These are phyloP conservation scores for Phytophthora sp. DNA, from an alignment of 352 stramenopile species.

Conservation along the genomic window DNA sequence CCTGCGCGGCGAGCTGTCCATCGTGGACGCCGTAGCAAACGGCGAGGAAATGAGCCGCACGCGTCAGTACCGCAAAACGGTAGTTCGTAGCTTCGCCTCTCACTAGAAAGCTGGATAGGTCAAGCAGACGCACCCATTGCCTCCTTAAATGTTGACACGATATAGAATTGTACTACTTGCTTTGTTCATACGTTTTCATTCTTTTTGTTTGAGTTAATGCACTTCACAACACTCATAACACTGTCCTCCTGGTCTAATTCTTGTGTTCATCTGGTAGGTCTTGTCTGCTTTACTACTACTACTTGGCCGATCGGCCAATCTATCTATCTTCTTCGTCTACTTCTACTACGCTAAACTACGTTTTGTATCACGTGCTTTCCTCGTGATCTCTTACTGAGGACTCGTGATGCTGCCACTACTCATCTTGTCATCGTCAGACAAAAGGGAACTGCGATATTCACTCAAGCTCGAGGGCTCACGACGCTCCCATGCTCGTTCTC, in stretches of 20 bases:
- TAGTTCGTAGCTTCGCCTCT: constrained; percentile 78
- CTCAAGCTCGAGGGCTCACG: constrained; percentile 21
- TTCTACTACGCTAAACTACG: no score
- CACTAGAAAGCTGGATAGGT: constrained; percentile 38
- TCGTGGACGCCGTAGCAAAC: constrained; percentile 69
- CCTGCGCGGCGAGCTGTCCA: constrained; percentile 79
- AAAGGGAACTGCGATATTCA: constrained; percentile 20
- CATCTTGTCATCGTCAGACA: constrained; percentile 15
- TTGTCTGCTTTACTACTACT: no score
- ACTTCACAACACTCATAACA: no score
- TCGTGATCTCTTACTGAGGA: constrained; percentile 5
- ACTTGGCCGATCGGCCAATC: no score
- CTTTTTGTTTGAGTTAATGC: not conserved
- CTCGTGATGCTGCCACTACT: constrained; percentile 13
- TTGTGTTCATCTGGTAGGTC: no score
- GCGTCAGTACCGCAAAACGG: constrained; percentile 73
- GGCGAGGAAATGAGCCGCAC: constrained; percentile 71
- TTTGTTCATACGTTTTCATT: not conserved
- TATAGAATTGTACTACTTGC: constrained; percentile 31
- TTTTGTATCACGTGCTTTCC: no score
- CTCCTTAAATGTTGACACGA: constrained; percentile 27
- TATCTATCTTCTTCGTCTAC: no score
- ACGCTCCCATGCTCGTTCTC: constrained; percentile 12
- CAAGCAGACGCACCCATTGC: not conserved
- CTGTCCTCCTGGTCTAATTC: no score